Evolutionary conservation across 345 rosid genomes (phyloP).

Genomic region (Raphanus raphanistrum): DNA sequence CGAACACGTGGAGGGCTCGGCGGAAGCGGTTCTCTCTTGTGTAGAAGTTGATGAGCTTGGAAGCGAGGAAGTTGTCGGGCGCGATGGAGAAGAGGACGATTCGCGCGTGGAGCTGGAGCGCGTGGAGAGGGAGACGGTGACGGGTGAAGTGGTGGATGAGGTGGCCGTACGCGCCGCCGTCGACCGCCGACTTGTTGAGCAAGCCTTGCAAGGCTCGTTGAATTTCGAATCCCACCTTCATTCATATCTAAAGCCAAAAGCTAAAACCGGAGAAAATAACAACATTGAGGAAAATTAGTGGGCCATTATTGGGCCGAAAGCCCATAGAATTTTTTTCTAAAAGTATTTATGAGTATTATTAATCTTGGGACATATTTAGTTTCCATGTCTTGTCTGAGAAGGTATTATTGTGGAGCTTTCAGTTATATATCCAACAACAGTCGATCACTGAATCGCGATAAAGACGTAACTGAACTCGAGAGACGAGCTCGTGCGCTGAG

Average conservation of each 20-base stretch:
- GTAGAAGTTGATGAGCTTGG: conserved; percentile 62
- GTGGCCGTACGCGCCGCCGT: conserved; percentile 61
- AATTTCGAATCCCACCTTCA: conserved; percentile 40
- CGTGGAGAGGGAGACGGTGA: conserved; percentile 56
- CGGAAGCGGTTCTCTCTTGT: conserved; percentile 42
- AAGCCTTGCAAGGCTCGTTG: conserved; percentile 42
- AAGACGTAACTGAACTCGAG: conserved; percentile 24
- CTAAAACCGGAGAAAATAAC: conserved; percentile 18
- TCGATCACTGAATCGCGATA: conserved; percentile 40
- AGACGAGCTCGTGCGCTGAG: conserved; percentile 51
- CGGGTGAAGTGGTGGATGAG: conserved; percentile 63
- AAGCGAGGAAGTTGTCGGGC: conserved; percentile 73
- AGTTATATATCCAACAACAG: too few relatives aligned
- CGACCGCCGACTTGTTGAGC: conserved; percentile 35
- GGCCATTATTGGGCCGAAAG: background rate
- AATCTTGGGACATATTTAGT: background rate
- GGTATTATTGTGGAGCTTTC: background rate
- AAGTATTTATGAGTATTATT: background rate
- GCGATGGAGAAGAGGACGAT: conserved; percentile 49
- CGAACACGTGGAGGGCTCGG: conserved; percentile 68
- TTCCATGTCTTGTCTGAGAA: conserved; percentile 39
- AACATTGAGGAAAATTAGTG: background rate
- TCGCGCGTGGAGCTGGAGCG: conserved; percentile 78
- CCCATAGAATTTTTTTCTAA: background rate
- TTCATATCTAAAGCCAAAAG: conserved; percentile 29